Evolutionary conservation across 148 eudicot species (phyloP), one percentile per base, ranked within the genome.

Genomic region (Vaccinium myrtillus): DNA sequence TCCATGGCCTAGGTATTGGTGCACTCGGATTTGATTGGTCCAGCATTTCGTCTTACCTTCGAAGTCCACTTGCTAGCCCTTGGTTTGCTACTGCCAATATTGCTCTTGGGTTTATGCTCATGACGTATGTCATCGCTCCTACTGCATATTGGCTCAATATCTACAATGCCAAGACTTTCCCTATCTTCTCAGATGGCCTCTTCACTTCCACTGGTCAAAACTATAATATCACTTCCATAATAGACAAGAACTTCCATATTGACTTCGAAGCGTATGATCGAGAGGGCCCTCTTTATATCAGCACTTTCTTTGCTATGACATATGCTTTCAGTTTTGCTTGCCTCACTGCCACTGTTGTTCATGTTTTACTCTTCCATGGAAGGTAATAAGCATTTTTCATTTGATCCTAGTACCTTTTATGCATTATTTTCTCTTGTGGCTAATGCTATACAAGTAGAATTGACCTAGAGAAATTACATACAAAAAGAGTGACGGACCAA

Each of bases 71-170:
- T 8, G 99, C 99, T 81, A 97, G 98, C 88, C 98, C 99, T 3
- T 95, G 99, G 98, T 97, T 97, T 70, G 98, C 98, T 9, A 95
- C 98, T 61, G 98, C 93, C 27, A 97, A 97, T 50, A 84, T 97
- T 82, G 95, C 95, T 8, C 86, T 84, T 7, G 99, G 99, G 36
- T 97, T 86, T 83, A 81, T 63, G 59, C 78, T 97, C 48, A 85
- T 93, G 32, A 87, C 90, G 90, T 97, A 97, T 84, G 88, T 93
- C 11, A 75, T 95, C 23, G 86, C 93, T 25, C 99, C 99, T 13
- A 16, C 91, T 12, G 83, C 84, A 32, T 97, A 95, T 75, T 94
- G 94, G 94, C 65, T 79, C 25, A 89, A 93, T 79, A 69, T 95
- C 21, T 94, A 86, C 87, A 85, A 89, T 74, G 96, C 99, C 16